Percentiles rank a stretch among this genome's conserved stretches.
phyloP scores from a whole-genome alignment of 2,329 filamentous ascomycete genomes.

The Calonectria hongkongensis region DNA sequence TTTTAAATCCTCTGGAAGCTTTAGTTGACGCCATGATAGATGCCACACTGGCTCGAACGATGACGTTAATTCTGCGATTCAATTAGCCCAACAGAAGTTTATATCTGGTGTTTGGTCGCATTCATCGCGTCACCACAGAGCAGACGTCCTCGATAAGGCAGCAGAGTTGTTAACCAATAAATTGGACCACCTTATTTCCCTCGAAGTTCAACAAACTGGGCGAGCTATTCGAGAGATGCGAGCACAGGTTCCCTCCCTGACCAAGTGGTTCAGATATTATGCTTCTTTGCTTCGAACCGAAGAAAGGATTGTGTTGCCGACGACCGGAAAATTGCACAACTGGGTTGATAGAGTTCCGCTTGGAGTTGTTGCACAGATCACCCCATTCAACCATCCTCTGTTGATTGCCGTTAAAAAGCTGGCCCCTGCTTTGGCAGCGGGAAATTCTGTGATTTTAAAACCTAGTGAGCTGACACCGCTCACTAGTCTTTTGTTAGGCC shows the following conservation, averaged over 20 bases:
- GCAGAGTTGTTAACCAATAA: constrained; percentile 71
- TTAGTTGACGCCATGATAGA: constrained; percentile 36
- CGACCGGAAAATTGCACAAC: constrained; percentile 75
- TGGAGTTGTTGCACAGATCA: constrained; percentile 75
- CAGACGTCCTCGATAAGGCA: constrained; percentile 77
- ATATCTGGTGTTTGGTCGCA: constrained; percentile 80
- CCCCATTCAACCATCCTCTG: constrained; percentile 76
- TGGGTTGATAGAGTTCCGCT: constrained; percentile 73
- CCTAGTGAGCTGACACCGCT: constrained; percentile 78
- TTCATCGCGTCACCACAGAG: constrained; percentile 73
- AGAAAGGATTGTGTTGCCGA: constrained; percentile 80
- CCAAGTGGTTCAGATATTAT: constrained; percentile 84
- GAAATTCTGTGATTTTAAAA: constrained; percentile 77
- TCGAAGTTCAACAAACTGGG: constrained; percentile 82
- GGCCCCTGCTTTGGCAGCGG: constrained; percentile 75
- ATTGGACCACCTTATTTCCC: constrained; percentile 74
- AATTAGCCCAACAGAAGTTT: constrained; percentile 77
- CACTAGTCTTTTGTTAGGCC: constrained; percentile 75
- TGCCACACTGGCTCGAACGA: constrained; percentile 55
- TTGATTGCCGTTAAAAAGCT: constrained; percentile 77
- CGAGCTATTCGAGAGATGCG: constrained; percentile 82
- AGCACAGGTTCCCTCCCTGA: constrained; percentile 79
- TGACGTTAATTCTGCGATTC: constrained; percentile 56
- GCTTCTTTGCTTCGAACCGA: constrained; percentile 80
- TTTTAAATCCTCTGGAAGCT: constrained; percentile 12